Evolutionary conservation across 805 yeast species (phyloP), one percentile per base, ranked within the genome.

Genomic region (Cyberlindnera meyerae): DNA sequence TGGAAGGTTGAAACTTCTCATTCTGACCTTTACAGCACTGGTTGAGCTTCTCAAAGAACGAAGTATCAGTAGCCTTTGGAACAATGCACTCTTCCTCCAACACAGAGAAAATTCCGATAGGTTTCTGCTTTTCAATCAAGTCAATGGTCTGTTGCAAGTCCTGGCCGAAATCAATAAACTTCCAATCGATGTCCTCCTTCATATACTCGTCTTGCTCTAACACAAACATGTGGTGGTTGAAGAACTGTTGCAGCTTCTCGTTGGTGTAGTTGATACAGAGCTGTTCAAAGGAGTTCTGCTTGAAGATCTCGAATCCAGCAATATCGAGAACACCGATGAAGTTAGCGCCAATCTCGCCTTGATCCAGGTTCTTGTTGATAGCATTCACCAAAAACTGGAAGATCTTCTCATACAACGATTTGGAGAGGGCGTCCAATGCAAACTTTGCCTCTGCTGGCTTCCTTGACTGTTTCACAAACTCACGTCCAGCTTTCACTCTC

Each of bases 281-380:
- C 61, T 93, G 98, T 62, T 93, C 98, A 54, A 93, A 93, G 2
- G 97, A 89, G 62, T 93, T 93, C 49, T 77, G 77, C 48, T 85
- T 84, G 60, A 93, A 93, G 55, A 93, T 96, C 64, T 93, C 98
- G 59, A 93, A 93, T 9, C 98, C 98, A 43, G 95, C 95, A 51
- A 93, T 93, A 78, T 93, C 99, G 51, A 93, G 70, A 15, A 93
- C 95, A 44, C 99, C 98, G 53, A 93, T 93, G 48, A 81, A 90
- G 36, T 76, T 70, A 16, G 64, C 60, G 4, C 68, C 60, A 37
- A 57, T 52, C 4, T 65, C 59, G 7, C 66, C 62, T 30, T 62
- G 71, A 44, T 70, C 72, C 9, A 93, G 70, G 34, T 76, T 82
- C 4, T 67, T 67, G 56, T 93, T 94, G 49, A 93, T 84, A 36